phyloP scores from a whole-genome alignment of 768 basidiomycete species.

The Favolaschia claudopus region DNA sequence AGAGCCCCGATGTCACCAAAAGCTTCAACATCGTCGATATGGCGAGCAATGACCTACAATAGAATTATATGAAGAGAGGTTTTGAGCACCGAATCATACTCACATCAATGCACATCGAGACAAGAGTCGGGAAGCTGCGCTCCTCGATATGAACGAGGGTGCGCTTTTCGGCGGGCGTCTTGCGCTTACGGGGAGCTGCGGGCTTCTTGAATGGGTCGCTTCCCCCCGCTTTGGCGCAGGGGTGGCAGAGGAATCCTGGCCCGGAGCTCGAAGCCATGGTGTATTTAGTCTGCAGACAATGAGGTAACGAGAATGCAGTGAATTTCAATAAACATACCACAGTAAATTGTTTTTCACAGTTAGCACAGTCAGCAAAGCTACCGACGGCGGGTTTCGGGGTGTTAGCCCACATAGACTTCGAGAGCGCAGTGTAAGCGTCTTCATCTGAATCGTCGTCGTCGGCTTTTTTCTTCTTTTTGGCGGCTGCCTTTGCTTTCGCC shows the following conservation, averaged over 20 bases:
- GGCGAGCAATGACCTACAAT: constrained; percentile 76
- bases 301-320: neutral
- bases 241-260: constrained; percentile 84
- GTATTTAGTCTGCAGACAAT: constrained; percentile 74
- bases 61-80: neutral
- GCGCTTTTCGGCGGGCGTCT: constrained; percentile 69
- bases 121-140: constrained; percentile 72
- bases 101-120: constrained; percentile 84
- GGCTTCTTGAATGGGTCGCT: constrained; percentile 89
- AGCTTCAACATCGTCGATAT: constrained; percentile 90
- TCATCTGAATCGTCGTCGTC: constrained; percentile 65
- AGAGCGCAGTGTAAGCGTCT: constrained; percentile 71
- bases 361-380: constrained; percentile 80
- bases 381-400: constrained; percentile 73
- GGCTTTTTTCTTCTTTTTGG: constrained; percentile 54
- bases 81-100: constrained; percentile 18
- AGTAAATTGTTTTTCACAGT: constrained; percentile 85
- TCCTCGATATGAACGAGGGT: constrained; percentile 76
- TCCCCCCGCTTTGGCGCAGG: constrained; percentile 81
- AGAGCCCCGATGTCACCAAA: constrained; percentile 86
- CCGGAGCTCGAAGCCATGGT: constrained; percentile 77
- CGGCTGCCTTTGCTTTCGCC: constrained; percentile 47
- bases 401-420: constrained; percentile 54
- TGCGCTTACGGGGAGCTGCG: constrained; percentile 65
- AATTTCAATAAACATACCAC: constrained; percentile 76